Percentiles rank a stretch among this genome's conserved stretches.
These are phyloP conservation scores for Rhipidocladum racemiflorum DNA, from an alignment of 176 grass and related monocot genomes.

Conservation along the genomic window DNA sequence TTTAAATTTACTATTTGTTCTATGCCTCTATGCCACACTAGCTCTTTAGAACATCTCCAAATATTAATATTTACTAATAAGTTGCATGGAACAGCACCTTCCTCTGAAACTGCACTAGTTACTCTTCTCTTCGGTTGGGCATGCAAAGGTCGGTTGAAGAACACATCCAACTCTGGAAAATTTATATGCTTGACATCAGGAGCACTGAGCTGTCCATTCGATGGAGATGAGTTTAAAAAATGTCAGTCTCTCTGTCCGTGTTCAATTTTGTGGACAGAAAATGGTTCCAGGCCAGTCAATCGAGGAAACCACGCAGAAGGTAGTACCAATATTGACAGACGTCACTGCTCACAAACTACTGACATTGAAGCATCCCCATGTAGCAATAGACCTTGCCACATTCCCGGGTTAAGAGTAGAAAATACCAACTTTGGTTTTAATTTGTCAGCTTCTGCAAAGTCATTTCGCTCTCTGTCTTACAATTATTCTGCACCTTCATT, in stretches of 20 bases:
- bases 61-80: conserved; percentile 33
- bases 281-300: conserved; percentile 49
- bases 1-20: conserved; percentile 10
- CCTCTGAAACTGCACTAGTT: conserved; percentile 68
- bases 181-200: conserved; percentile 51
- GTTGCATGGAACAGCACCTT: conserved; percentile 53
- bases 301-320: conserved; percentile 42
- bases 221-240: conserved; percentile 27
- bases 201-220: conserved; percentile 2
- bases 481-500: conserved; percentile 66
- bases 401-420: conserved; percentile 67
- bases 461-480: conserved; percentile 38
- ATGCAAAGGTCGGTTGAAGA: conserved; percentile 61
- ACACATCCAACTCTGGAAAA: conserved; percentile 49
- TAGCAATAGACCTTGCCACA: conserved; percentile 47
- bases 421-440: conserved; percentile 33
- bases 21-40: not conserved
- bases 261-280: conserved; percentile 34
- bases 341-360: not conserved
- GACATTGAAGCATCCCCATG: conserved; percentile 16
- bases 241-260: conserved; percentile 36
- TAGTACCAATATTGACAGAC: conserved; percentile 15
- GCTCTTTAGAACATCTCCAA: not conserved
- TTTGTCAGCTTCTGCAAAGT: conserved; percentile 39
- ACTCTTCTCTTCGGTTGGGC: conserved; percentile 86